Conservation (phyloP, 768 basidiomycete species). For the Coprinopsis cinerea region DNA sequence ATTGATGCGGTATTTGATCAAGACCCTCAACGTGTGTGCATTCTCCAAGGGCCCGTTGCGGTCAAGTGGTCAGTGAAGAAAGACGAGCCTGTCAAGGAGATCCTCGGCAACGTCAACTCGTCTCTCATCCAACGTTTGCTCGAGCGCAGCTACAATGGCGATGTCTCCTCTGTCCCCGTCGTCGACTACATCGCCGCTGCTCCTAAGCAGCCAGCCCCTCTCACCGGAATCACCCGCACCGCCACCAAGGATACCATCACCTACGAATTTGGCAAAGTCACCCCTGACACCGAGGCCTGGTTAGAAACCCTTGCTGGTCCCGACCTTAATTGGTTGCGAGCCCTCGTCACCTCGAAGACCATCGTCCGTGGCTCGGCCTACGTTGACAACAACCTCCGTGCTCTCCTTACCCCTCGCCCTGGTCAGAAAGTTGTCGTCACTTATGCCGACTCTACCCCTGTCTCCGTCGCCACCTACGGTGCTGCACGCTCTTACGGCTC, state of each 20-base stretch:
- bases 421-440: conserved; percentile 73
- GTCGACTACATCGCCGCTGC: conserved; percentile 73
- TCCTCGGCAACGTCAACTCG: conserved; percentile 83
- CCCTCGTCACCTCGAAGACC: conserved; percentile 72
- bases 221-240: conserved; percentile 37
- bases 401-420: conserved; percentile 76
- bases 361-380: conserved; percentile 85
- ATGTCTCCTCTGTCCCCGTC: conserved; percentile 67
- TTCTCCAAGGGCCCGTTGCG: conserved; percentile 95
- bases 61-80: conserved; percentile 81
- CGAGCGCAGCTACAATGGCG: conserved; percentile 70
- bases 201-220: conserved; percentile 28
- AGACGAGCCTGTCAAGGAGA: conserved; percentile 90
- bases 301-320: conserved; percentile 78
- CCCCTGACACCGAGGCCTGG: conserved; percentile 71
- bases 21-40: conserved; percentile 96
- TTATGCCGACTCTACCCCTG: conserved; percentile 38
- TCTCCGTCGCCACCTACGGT: conserved; percentile 65
- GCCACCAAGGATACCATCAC: conserved; percentile 39
- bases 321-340: conserved; percentile 81
- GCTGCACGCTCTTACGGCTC: conserved; percentile 73
- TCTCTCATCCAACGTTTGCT: conserved; percentile 75
- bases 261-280: conserved; percentile 41
- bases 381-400: conserved; percentile 83
- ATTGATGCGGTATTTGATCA: conserved; percentile 99